Base-by-base conservation (phyloP, 306 rosid species). In the Ormosia emarginata region DNA sequence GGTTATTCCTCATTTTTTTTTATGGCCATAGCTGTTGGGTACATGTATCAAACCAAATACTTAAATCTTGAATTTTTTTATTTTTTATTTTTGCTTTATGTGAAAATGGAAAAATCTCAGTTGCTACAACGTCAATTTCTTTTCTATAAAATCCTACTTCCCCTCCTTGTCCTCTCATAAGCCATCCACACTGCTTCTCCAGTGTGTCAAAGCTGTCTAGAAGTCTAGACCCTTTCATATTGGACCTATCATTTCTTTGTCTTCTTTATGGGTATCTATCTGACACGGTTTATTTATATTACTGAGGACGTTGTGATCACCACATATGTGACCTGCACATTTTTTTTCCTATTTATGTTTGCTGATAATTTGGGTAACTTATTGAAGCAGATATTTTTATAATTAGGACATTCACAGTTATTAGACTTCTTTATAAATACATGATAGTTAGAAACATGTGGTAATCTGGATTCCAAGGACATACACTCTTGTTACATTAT, bases 361-460 rank as follows among this genome's bases (percentile, higher is more conserved):
- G 30, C 33, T 49, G 55, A 43, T 84, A 74, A 59, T 79, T 7
- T 75, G 58, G 36, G 67, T 43, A 79, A 63, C 64, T 64, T 10
- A 15, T 53, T 75, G 13, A 77, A 36, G 24, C 63, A 63, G 32
- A 67, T 80, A 39, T 41, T 43, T 83, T 53, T 43, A 43, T 63
- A 56, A 15, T 68, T 61, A 59, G 41, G 44, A 4, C 55, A 53
- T 50, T 70, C 64, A 17, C 14, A 52, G 71, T n/a, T 39, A 47
- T 11, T 32, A 36, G 65, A 50, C 14, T 29, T 32, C 24, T 15
- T n/a, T 15, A 15, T 11, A 50, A 2, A 24, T 24, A 24, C 24
- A 24, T 24, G 24, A 33, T 44, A 63, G 59, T 79, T 37, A 73
- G 43, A 57, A 47, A 32, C 24, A 32, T 33, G 68, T 59, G 75